These are phyloP conservation scores for Setaria viridis DNA, from an alignment of 202 grass and related monocot species.

Conservation along the genomic window DNA sequence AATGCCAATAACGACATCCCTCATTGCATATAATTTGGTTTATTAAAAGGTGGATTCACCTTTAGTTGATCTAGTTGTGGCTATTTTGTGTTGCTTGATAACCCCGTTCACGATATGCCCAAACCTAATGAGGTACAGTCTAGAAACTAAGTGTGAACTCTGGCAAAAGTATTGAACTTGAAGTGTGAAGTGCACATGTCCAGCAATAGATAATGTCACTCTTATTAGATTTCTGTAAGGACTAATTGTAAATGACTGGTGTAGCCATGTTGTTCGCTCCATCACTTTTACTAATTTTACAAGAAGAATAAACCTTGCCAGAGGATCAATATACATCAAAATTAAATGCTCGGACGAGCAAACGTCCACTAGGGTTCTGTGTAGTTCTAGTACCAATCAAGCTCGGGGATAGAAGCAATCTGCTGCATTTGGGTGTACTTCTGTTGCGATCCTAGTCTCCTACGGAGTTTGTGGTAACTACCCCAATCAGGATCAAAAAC, in stretches of 20 bases:
- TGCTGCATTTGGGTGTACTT: background rate
- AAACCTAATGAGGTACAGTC: background rate
- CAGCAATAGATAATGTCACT: background rate
- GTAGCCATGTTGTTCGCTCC: background rate
- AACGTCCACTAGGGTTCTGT: background rate
- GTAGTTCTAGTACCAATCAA: background rate
- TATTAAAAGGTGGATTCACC: background rate
- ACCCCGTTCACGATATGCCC: background rate
- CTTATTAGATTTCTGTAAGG: background rate
- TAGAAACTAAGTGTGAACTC: background rate
- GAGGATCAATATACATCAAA: background rate
- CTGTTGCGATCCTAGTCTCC: background rate
- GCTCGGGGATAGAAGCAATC: background rate
- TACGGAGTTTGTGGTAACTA: background rate
- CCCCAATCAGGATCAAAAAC: background rate
- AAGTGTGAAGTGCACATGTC: background rate
- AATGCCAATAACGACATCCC: background rate
- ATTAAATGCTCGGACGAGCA: background rate
- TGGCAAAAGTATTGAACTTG: background rate
- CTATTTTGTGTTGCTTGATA: slow-evolving; percentile 5
- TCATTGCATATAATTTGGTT: background rate
- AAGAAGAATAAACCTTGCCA: background rate
- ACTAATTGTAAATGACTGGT: slow-evolving; percentile 13
- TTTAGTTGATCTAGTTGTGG: slow-evolving; percentile 16
- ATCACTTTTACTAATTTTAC: background rate